Evolutionary conservation across 2,329 filamentous ascomycete genomes (phyloP).

Genomic region (Curvularia verruculosa): DNA sequence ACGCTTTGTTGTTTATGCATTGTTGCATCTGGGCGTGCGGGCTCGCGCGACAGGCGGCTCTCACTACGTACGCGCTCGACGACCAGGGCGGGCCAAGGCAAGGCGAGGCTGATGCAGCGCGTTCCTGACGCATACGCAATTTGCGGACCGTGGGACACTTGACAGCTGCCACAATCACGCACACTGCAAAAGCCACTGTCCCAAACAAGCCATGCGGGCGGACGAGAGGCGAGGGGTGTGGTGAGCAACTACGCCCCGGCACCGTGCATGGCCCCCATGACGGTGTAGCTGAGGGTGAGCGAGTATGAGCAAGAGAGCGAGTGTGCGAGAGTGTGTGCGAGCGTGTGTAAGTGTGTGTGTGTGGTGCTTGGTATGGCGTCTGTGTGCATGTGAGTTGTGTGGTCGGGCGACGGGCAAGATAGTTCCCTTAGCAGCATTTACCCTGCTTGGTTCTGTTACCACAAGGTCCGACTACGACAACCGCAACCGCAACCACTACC

Average conservation of each 20-base stretch:
- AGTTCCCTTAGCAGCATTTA: too few species aligned
- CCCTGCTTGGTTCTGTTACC: too few species aligned
- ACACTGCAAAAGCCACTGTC: slow-evolving; percentile 33
- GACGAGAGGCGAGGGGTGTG: too few species aligned
- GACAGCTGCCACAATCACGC: slow-evolving; percentile 39
- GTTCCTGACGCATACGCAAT: slow-evolving; percentile 54
- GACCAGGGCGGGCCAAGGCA: slow-evolving; percentile 7
- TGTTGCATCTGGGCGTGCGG: slow-evolving; percentile 25
- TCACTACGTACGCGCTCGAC: slow-evolving; percentile 36
- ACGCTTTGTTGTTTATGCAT: slow-evolving; percentile 39
- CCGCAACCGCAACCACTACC: slow-evolving; percentile 15
- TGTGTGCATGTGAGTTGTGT: not conserved
- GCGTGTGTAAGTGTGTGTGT: slow-evolving; percentile 1
- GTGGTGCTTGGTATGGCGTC: too few species aligned
- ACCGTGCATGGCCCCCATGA: too few species aligned
- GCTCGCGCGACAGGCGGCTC: slow-evolving; percentile 42
- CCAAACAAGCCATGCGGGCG: not conserved
- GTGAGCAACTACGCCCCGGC: too few species aligned
- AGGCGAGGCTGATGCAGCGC: slow-evolving; percentile 47
- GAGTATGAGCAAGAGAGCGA: too few species aligned
- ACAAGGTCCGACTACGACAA: slow-evolving; percentile 22
- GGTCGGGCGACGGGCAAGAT: too few species aligned
- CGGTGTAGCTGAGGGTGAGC: too few species aligned
- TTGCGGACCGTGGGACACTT: slow-evolving; percentile 46
- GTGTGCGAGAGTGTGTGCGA: too few species aligned